These are phyloP conservation scores for Pleurozium schreberi DNA, from an alignment of 225 moss, liverwort and hornwort genomes.

Conservation along the genomic window DNA sequence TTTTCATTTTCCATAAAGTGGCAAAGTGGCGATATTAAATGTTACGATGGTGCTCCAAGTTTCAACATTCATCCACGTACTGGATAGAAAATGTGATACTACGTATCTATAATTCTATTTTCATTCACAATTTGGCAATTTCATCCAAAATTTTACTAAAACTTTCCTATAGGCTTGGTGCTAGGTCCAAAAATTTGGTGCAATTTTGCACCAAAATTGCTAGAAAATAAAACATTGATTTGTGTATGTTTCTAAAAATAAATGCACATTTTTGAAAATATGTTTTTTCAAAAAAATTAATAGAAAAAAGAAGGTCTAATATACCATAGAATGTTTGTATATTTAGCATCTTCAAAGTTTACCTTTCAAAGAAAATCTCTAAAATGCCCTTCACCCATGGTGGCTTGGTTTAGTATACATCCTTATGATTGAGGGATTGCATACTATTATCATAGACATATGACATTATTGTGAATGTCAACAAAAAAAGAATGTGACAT, in stretches of 20 bases:
- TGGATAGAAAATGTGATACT: no score
- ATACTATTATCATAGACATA: background rate
- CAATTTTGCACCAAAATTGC: no score
- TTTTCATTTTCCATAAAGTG: no score
- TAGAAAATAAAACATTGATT: no score
- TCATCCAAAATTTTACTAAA: no score
- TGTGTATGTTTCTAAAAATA: background rate
- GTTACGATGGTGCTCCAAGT: no score
- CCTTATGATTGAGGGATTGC: background rate
- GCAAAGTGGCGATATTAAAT: no score
- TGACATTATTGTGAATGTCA: background rate
- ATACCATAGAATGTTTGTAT: background rate
- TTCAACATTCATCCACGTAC: no score
- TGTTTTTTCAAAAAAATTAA: background rate
- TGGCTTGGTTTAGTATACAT: background rate
- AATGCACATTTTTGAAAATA: background rate
- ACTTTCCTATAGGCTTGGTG: no score
- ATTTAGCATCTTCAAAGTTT: background rate
- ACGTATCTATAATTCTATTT: no score
- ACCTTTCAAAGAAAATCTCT: background rate
- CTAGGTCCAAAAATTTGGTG: no score
- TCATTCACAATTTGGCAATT: no score
- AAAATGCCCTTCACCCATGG: background rate
- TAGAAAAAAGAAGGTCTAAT: background rate
- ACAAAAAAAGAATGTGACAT: background rate